Evolutionary conservation across 805 yeast genomes (phyloP).

Genomic region (Ogataea pini): DNA sequence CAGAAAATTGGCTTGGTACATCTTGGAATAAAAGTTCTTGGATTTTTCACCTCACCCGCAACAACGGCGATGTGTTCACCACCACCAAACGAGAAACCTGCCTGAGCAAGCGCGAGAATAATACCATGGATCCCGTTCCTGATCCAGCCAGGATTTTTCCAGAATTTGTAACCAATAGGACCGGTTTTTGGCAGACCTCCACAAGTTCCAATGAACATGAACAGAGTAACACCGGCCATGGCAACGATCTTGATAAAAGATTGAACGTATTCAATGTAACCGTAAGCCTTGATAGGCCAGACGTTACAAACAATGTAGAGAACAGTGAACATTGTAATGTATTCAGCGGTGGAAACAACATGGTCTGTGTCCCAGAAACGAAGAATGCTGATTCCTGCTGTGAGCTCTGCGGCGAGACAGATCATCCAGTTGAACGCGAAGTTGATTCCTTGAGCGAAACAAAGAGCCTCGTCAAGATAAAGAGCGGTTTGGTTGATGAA

Average conservation of each 20-base stretch:
- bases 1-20: constrained; percentile 58
- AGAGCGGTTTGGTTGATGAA: constrained; percentile 42
- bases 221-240: constrained; percentile 47
- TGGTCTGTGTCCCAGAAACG: constrained; percentile 53
- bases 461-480: constrained; percentile 56
- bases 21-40: constrained; percentile 55
- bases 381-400: constrained; percentile 63
- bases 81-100: constrained; percentile 65
- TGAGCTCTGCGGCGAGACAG: constrained; percentile 63
- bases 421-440: constrained; percentile 65
- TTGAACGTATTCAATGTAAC: constrained; percentile 46
- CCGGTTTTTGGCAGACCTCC: constrained; percentile 44
- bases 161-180: constrained; percentile 51
- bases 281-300: constrained; percentile 40
- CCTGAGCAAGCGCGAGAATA: constrained; percentile 54
- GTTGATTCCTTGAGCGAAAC: constrained; percentile 63
- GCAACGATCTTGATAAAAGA: constrained; percentile 60
- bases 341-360: constrained; percentile 53
- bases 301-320: constrained; percentile 40
- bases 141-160: constrained; percentile 58
- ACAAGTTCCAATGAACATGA: constrained; percentile 52
- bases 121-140: constrained; percentile 57
- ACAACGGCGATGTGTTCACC: constrained; percentile 60
- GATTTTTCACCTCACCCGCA: constrained; percentile 58
- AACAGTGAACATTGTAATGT: constrained; percentile 53